These are phyloP conservation scores for Colletotrichum shisoi DNA, from an alignment of 2,329 filamentous ascomycete genomes.

Conservation along the genomic window DNA sequence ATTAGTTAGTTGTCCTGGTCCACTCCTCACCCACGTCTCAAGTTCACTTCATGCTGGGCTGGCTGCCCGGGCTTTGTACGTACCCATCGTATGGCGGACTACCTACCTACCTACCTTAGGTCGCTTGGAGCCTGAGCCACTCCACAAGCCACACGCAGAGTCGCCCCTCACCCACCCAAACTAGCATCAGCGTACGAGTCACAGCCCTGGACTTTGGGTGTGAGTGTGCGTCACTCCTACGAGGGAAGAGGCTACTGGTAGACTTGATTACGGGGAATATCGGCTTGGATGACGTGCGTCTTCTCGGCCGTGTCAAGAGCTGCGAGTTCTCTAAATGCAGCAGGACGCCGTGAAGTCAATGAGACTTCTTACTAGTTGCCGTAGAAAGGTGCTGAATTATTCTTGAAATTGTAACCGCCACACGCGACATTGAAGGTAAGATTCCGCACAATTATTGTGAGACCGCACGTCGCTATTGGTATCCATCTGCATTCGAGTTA, in stretches of 20 bases:
- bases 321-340: background rate
- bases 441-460: background rate
- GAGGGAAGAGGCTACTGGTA: background rate
- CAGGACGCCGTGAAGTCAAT: no score
- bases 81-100: no score
- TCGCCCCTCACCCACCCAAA: constrained; percentile 3
- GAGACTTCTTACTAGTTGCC: background rate
- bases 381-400: background rate
- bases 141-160: constrained; percentile 2
- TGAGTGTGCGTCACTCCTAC: constrained; percentile 16
- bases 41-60: background rate
- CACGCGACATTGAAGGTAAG: background rate
- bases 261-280: background rate
- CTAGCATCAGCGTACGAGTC: constrained; percentile 16
- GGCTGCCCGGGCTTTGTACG: no score
- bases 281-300: background rate
- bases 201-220: background rate
- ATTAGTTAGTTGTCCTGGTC: background rate
- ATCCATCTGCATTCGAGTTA: background rate
- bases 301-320: background rate
- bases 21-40: background rate
- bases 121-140: background rate
- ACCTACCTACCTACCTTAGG: background rate
- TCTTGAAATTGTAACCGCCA: no score
- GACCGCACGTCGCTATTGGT: background rate